These are phyloP conservation scores for Salicornia ramosissima DNA, from an alignment of 148 eudicot species.

Conservation along the genomic window DNA sequence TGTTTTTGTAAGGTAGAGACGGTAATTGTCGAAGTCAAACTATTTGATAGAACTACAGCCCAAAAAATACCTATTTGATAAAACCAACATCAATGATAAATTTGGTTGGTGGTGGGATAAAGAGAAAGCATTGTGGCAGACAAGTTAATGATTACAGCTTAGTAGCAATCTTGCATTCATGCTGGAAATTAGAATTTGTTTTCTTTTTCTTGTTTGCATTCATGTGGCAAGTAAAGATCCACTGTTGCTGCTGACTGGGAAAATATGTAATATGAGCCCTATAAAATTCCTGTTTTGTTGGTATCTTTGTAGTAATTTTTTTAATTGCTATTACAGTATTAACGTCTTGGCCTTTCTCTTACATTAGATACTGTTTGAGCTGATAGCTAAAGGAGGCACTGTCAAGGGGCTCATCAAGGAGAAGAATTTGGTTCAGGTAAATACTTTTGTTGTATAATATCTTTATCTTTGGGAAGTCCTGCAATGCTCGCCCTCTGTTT, in stretches of 20 bases:
- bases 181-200: neutral
- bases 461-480: neutral
- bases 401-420: slow-evolving; percentile 86
- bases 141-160: neutral
- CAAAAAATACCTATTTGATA: neutral
- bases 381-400: slow-evolving; percentile 94
- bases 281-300: neutral
- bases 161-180: neutral
- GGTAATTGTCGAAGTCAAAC: too few species aligned
- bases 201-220: neutral
- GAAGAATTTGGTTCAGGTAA: slow-evolving; percentile 89
- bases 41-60: too few species aligned
- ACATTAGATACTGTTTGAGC: slow-evolving; percentile 80
- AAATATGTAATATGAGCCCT: neutral
- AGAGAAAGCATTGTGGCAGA: neutral
- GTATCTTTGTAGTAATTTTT: neutral
- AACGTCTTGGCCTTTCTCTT: neutral
- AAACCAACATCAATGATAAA: neutral
- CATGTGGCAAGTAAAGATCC: neutral
- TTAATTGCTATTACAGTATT: slow-evolving; percentile 3
- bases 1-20: neutral
- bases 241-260: neutral
- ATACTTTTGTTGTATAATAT: slow-evolving; percentile 8
- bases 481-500: neutral
- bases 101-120: neutral